Conservation (phyloP, 495 filamentous ascomycete species). For the Penicillium riverlandense region DNA sequence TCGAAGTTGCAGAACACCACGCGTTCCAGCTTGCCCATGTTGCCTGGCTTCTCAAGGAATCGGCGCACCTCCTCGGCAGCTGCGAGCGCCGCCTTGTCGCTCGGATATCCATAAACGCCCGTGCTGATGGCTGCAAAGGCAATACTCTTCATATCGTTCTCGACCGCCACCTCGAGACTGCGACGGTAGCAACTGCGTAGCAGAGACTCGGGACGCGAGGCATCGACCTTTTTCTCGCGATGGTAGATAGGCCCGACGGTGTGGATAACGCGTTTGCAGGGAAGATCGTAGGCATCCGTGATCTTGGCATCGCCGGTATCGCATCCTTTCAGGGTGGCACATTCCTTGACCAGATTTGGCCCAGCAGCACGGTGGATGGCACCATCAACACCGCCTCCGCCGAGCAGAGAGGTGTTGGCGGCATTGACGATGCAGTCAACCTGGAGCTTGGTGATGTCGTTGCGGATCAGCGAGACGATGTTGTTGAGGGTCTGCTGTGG, state of each 20-base stretch:
- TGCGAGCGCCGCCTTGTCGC: slow-evolving; percentile 55
- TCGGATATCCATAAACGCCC: slow-evolving; percentile 86
- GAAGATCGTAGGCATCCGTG: slow-evolving; percentile 68
- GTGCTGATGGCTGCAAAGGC: slow-evolving; percentile 83
- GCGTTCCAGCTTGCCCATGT: slow-evolving; percentile 50
- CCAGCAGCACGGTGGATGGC: slow-evolving; percentile 87
- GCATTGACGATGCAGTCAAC: slow-evolving; percentile 91
- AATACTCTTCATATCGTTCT: slow-evolving; percentile 57
- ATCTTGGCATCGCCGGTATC: slow-evolving; percentile 76
- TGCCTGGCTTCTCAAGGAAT: slow-evolving; percentile 57
- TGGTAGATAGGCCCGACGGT: slow-evolving; percentile 84
- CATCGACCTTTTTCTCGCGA: slow-evolving; percentile 18
- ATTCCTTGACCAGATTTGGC: slow-evolving; percentile 58
- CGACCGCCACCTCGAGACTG: slow-evolving; percentile 65
- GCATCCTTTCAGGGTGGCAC: slow-evolving; percentile 61
- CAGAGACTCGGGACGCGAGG: slow-evolving; percentile 32
- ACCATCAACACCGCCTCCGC: slow-evolving; percentile 82
- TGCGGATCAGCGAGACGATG: slow-evolving; percentile 60
- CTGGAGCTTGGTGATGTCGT: slow-evolving; percentile 76
- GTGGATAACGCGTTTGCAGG: slow-evolving; percentile 75
- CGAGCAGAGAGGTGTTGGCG: slow-evolving; percentile 70
- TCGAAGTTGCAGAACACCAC: slow-evolving; percentile 80
- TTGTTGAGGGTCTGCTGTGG: slow-evolving; percentile 58
- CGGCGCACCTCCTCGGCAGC: slow-evolving; percentile 62
- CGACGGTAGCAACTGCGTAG: slow-evolving; percentile 66